Percentiles rank a stretch among this genome's conserved stretches.
Conservation (phyloP, 108 stramenopile genomes). For the Discostella pseudostelligera region DNA sequence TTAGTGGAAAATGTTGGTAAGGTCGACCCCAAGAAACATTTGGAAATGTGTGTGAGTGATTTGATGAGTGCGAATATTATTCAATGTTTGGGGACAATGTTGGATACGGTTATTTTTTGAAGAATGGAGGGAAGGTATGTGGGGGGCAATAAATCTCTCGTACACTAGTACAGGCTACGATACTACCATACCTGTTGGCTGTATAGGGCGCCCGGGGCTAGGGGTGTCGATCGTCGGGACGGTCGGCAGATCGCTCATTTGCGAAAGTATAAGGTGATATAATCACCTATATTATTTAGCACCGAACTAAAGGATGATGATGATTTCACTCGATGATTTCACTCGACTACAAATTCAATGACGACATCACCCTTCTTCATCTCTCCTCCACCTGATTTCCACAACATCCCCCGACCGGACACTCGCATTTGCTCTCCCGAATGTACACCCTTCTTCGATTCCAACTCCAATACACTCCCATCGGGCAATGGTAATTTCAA, state of each 20-base stretch:
- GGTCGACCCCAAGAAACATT: constrained; percentile 95
- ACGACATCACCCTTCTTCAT: constrained; percentile 60
- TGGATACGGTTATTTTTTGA: constrained; percentile 97
- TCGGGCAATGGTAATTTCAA: constrained; percentile 60
- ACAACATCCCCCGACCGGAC: constrained; percentile 68
- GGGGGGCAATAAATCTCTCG: too few species aligned
- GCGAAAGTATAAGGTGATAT: too few species aligned
- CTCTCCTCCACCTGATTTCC: constrained; percentile 51
- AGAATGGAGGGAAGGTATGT: not conserved
- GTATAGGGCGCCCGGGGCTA: too few species aligned
- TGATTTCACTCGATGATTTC: too few species aligned
- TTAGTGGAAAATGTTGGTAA: constrained; percentile 94
- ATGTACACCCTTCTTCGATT: constrained; percentile 36
- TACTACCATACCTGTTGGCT: too few species aligned
- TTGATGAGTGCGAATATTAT: constrained; percentile 97
- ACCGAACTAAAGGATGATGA: too few species aligned
- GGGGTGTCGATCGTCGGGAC: too few species aligned
- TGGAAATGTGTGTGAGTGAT: constrained; percentile 87
- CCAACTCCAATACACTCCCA: constrained; percentile 55
- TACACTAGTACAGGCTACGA: too few species aligned
- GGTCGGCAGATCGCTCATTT: too few species aligned
- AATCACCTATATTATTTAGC: too few species aligned
- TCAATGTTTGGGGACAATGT: constrained; percentile 97
- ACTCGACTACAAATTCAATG: constrained; percentile 53
- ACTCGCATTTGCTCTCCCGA: constrained; percentile 53